Evolutionary conservation across 2,329 filamentous ascomycete species (phyloP).

Genomic region (Phaeoacremonium minimum): DNA sequence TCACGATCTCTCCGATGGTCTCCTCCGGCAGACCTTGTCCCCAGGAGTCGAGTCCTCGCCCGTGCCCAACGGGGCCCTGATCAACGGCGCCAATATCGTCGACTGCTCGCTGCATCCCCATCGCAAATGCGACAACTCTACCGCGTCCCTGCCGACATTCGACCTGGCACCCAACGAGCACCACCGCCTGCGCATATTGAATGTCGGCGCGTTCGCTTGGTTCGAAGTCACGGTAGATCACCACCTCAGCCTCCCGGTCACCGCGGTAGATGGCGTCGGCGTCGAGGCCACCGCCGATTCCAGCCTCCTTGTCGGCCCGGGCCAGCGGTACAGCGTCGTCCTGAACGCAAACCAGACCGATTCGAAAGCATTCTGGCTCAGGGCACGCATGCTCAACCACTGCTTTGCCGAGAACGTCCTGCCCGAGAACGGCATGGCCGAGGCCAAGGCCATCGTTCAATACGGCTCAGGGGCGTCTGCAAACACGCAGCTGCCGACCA

Average conservation of each 20-base stretch:
- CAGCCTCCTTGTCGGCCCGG: constrained; percentile 62
- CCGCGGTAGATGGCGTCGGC: constrained; percentile 67
- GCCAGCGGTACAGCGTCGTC: constrained; percentile 67
- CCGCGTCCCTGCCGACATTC: constrained; percentile 32
- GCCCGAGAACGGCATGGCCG: constrained; percentile 33
- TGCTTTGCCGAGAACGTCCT: constrained; percentile 52
- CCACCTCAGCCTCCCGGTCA: constrained; percentile 48
- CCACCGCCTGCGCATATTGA: constrained; percentile 65
- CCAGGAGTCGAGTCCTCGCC: constrained; percentile 36
- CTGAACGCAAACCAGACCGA: constrained; percentile 54
- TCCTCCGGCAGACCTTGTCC: constrained; percentile 30
- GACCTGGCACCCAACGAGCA: constrained; percentile 47
- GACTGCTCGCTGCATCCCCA: constrained; percentile 30
- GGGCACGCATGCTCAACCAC: constrained; percentile 56
- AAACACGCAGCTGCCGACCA: constrained; percentile 25
- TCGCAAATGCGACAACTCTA: constrained; percentile 38
- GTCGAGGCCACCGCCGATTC: constrained; percentile 55
- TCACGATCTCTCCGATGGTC: constrained; percentile 43
- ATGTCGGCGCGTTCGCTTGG: constrained; percentile 66
- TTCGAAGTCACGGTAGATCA: constrained; percentile 69
- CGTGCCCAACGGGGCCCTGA: constrained; percentile 38
- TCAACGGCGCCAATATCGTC: constrained; percentile 36
- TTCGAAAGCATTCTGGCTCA: constrained; percentile 56
- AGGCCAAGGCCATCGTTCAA: constrained; percentile 43
- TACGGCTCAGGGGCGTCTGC: constrained; percentile 25